Evolutionary conservation across 2,329 filamentous ascomycete genomes (phyloP), one percentile per base, ranked within the genome.

Genomic region (Monosporascus sp.): DNA sequence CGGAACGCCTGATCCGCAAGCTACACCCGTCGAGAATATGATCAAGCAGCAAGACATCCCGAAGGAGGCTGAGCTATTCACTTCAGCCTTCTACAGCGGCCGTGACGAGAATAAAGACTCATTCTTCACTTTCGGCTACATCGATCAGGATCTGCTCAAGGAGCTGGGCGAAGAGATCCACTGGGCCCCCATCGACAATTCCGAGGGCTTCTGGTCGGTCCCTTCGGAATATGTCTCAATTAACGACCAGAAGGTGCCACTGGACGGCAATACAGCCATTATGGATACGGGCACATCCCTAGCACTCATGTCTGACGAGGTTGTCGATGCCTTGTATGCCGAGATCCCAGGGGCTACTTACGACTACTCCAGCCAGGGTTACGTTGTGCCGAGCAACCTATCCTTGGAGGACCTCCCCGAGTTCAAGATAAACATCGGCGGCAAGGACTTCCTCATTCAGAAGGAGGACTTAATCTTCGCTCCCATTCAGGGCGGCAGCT

Each of bases 41-140:
- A 85, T 87, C 54, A 58, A 63, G n/a, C 69, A 72, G 61, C 56
- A 67, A 1, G 69, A 72, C 64, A 55, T 82, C 68, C 74, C 78
- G 3, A 69, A 74, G 47, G 71, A 72, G 0, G 65, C 76, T 2
- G 74, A 82, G 63, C 74, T 88, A 7, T 88, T 88, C 70, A 88
- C 85, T 0, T 81, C 77, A 20, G 83, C 83, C 53, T 75, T 88
- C 46, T 83, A 83, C 58, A 77, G 78, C 60, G 73, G 76, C 69
- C 72, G 78, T 46, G 80, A 85, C 61, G 69, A 76, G 51, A 64
- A 72, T 37, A 59, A 65, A 44, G 75, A 77, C 41, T 80, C 78
- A 0, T 90, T 88, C 72, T 90, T 87, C 71, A 89, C 87, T 1
- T 89, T 90, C 58, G 87, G 87, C 20, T 87, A 76, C 67, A 86